Evolutionary conservation across 2,329 filamentous ascomycete genomes (phyloP).

Genomic region (Colletotrichum phormii): DNA sequence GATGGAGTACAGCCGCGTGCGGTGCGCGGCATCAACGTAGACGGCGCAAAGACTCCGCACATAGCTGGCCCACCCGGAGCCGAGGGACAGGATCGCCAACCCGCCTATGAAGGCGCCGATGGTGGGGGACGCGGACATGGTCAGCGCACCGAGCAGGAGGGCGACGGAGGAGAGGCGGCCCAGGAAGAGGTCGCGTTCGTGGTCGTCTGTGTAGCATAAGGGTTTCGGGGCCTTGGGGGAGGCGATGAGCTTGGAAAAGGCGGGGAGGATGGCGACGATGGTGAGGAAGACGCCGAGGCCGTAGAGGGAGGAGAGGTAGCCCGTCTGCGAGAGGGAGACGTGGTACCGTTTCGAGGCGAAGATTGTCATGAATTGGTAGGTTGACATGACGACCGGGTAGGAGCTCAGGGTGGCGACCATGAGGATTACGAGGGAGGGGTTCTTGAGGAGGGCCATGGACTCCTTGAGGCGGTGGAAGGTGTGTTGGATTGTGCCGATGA

Average conservation of each 20-base stretch:
- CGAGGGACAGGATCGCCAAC: constrained; percentile 44
- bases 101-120: constrained; percentile 43
- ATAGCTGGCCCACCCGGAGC: constrained; percentile 42
- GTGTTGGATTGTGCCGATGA: constrained; percentile 15
- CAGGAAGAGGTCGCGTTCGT: constrained; percentile 44
- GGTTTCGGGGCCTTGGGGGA: constrained; percentile 37
- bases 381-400: constrained; percentile 12
- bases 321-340: constrained; percentile 44
- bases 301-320: constrained; percentile 46
- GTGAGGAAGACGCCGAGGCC: constrained; percentile 42
- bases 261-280: constrained; percentile 43
- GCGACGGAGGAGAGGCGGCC: constrained; percentile 41
- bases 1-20: constrained; percentile 44
- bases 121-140: constrained; percentile 42
- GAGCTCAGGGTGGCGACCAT: constrained; percentile 39
- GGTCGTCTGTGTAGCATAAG: constrained; percentile 41
- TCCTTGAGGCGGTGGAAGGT: constrained; percentile 36
- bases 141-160: constrained; percentile 40
- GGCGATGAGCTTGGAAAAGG: constrained; percentile 39
- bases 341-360: constrained; percentile 46
- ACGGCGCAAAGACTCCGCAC: constrained; percentile 42
- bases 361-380: constrained; percentile 40
- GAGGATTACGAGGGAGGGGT: constrained; percentile 43
- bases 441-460: constrained; percentile 40
- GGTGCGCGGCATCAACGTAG: constrained; percentile 43